Evolutionary conservation across 306 rosid species (phyloP), one percentile per base, ranked within the genome.

Genomic region (Rosa rugosa): DNA sequence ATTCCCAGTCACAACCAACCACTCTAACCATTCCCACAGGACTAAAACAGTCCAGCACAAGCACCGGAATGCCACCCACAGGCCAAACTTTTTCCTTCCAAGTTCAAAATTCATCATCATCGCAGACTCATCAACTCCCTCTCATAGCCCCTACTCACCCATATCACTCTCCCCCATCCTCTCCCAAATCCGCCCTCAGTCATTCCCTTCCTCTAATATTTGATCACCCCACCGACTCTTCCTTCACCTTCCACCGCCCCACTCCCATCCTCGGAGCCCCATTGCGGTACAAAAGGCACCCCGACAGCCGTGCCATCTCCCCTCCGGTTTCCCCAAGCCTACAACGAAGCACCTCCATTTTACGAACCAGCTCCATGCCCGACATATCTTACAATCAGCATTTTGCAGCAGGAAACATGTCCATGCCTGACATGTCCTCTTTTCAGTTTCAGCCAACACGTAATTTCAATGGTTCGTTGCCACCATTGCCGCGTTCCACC

Each of bases 201-300:
- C 51, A 8, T 22, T 59, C 79, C 66, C 81, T 70, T 71, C 76
- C 86, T 71, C 36, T 31, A 31, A 42, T 62, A 46, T 47, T 59
- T n/a, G 80, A 80, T 23, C 81, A 63, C 69, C 31, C 46, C 72
- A 25, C 77, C 34, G 23, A 36, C 45, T 20, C 69, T 64, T 64
- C 69, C 86, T 90, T 88, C 87, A 80, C 96, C 10, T 90, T 88
- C 87, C 94, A 91, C 8, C 85, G 95, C 53, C 86, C 91, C 0
- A 76, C 91, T 6, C 97, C 97, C 2, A 36, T 91, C 42, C 86
- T 88, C 20, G 65, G 80, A 0, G 20, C 71, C 54, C 94, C 97
- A 0, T 59, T 88, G 40, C 78, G 89, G 50, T 83, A 86, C 91
- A 92, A 87, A 75, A 87, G 87, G 0, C 86, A 75, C 23, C 88